These are phyloP conservation scores for Leccinum barrowsii DNA, from an alignment of 768 basidiomycete genomes.

Conservation along the genomic window DNA sequence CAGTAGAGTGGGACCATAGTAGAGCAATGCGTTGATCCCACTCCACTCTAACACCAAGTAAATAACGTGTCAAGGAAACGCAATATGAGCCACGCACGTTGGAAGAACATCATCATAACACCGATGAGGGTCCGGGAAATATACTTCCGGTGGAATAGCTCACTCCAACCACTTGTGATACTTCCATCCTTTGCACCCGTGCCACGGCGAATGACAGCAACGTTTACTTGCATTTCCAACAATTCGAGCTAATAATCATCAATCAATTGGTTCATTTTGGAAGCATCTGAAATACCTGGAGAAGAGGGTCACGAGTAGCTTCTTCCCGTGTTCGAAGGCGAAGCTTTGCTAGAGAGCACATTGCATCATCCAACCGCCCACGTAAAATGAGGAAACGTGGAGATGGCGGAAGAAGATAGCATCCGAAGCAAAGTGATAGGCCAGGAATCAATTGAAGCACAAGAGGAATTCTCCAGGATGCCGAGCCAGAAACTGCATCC, in stretches of 20 bases:
- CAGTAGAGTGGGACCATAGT: slow-evolving; percentile 76
- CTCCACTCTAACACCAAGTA: slow-evolving; percentile 61
- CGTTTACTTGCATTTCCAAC: slow-evolving; percentile 72
- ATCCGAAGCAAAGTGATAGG: slow-evolving; percentile 58
- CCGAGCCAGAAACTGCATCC: slow-evolving; percentile 50
- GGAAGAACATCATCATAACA: slow-evolving; percentile 76
- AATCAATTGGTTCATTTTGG: background rate
- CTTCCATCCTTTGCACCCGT: slow-evolving; percentile 20
- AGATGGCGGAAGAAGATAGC: slow-evolving; percentile 46
- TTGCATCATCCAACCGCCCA: slow-evolving; percentile 56
- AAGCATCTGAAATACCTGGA: slow-evolving; percentile 37
- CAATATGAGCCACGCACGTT: slow-evolving; percentile 49
- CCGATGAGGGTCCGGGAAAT: slow-evolving; percentile 65
- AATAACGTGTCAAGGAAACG: background rate
- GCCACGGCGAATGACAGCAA: slow-evolving; percentile 45
- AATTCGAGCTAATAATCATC: slow-evolving; percentile 53
- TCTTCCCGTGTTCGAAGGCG: slow-evolving; percentile 48
- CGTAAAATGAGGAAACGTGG: slow-evolving; percentile 46
- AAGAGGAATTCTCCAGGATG: slow-evolving; percentile 77
- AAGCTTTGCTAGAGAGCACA: slow-evolving; percentile 48
- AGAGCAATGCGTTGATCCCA: slow-evolving; percentile 80
- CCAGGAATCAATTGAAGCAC: slow-evolving; percentile 71
- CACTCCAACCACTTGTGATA: slow-evolving; percentile 44
- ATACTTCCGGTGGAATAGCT: slow-evolving; percentile 52
- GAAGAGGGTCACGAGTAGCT: slow-evolving; percentile 44